These are phyloP conservation scores for Xylaria castorea DNA, from an alignment of 495 filamentous ascomycete genomes.

Conservation along the genomic window DNA sequence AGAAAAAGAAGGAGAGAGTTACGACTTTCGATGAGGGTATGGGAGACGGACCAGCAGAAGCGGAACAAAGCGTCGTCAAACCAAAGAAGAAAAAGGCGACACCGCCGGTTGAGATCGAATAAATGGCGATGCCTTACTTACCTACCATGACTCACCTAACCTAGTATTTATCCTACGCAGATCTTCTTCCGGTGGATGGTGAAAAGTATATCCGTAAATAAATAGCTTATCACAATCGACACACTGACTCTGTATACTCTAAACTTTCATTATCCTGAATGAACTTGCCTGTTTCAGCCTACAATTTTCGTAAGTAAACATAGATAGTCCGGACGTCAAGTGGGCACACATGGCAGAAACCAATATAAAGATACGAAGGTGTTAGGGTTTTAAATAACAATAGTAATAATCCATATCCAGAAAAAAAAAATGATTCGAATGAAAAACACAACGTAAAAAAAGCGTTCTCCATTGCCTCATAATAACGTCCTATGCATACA, in stretches of 20 bases:
- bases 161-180: neutral
- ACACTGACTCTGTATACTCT: neutral
- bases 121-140: slow-evolving; percentile 11
- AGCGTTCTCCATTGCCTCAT: slow-evolving; percentile 25
- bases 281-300: no score
- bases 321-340: neutral
- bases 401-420: neutral
- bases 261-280: no score
- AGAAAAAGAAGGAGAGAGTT: slow-evolving; percentile 60
- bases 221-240: neutral
- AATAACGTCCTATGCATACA: slow-evolving; percentile 29
- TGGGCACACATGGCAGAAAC: neutral
- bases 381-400: neutral
- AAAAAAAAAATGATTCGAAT: neutral
- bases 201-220: slow-evolving; percentile 18
- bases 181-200: neutral
- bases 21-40: slow-evolving; percentile 33
- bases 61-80: slow-evolving; percentile 32
- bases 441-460: slow-evolving; percentile 20
- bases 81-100: slow-evolving; percentile 52
- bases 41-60: slow-evolving; percentile 23
- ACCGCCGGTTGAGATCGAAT: slow-evolving; percentile 40
- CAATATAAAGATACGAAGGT: neutral
- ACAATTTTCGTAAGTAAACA: no score
- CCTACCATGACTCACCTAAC: neutral